Conservation (phyloP, 2,329 filamentous ascomycete species). For the Sporothrix protearum region DNA sequence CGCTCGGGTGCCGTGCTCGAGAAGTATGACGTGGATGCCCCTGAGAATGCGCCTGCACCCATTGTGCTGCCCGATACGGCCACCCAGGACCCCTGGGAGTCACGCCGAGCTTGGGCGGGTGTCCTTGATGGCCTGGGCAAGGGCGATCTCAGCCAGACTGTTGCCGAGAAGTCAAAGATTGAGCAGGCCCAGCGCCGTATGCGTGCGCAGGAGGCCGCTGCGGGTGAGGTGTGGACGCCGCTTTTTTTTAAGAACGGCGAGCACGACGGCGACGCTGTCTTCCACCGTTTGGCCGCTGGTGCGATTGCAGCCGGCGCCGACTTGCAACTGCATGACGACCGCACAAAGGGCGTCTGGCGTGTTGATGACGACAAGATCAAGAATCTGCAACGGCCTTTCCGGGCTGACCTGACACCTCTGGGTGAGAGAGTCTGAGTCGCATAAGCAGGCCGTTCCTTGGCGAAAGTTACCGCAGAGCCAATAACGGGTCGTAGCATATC, state of each 20-base stretch:
- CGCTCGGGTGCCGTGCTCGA: constrained; percentile 37
- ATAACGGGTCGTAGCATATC: neutral
- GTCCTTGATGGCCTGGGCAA: constrained; percentile 69
- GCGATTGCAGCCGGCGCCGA: constrained; percentile 18
- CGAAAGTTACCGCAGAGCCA: neutral
- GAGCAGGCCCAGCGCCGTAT: constrained; percentile 78
- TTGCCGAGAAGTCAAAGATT: constrained; percentile 70
- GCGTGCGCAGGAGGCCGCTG: constrained; percentile 62
- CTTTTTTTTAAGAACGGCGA: constrained; percentile 35
- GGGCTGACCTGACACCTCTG: constrained; percentile 35
- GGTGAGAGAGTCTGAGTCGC: constrained; percentile 3
- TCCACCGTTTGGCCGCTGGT: constrained; percentile 35
- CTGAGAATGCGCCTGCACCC: constrained; percentile 35
- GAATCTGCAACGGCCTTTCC: constrained; percentile 35
- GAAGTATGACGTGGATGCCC: constrained; percentile 38
- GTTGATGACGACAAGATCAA: constrained; percentile 32
- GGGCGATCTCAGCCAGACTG: constrained; percentile 71
- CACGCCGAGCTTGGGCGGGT: constrained; percentile 72
- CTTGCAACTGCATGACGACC: constrained; percentile 35
- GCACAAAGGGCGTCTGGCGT: constrained; percentile 41
- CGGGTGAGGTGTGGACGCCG: constrained; percentile 43
- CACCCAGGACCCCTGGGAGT: constrained; percentile 75
- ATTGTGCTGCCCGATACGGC: constrained; percentile 51
- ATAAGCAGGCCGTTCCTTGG: neutral
- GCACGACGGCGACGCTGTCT: constrained; percentile 34